phyloP scores from a whole-genome alignment of 2,329 filamentous ascomycete genomes.

The Aphanocladium album region DNA sequence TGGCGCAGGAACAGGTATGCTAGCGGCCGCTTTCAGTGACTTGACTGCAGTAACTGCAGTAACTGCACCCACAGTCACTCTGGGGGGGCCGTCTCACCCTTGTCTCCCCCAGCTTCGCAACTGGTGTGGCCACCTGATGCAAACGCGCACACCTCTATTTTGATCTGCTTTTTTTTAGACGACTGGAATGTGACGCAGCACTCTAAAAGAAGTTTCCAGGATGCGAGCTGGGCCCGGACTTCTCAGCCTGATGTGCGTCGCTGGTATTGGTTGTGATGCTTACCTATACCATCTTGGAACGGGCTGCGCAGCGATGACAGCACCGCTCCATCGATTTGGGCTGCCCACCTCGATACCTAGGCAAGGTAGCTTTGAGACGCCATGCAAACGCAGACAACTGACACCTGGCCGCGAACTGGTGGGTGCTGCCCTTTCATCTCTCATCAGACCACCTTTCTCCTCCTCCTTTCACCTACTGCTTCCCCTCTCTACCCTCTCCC shows the following conservation, averaged over 20 bases:
- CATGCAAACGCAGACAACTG: too few species aligned
- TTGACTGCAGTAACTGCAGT: too few species aligned
- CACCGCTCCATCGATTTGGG: background rate
- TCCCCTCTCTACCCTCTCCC: background rate
- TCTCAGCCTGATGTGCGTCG: background rate
- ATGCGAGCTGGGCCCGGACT: too few species aligned
- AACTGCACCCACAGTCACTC: too few species aligned
- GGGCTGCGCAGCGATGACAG: background rate
- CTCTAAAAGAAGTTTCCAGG: background rate
- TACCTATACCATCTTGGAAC: background rate
- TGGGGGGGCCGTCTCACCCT: too few species aligned
- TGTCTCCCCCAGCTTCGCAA: too few species aligned
- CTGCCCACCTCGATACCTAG: background rate
- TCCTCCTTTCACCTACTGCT: background rate
- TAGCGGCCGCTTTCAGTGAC: constrained; percentile 1
- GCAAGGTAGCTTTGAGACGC: too few species aligned
- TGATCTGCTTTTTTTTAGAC: background rate
- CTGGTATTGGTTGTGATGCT: background rate
- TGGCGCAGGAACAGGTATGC: constrained; percentile 9
- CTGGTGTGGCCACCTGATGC: background rate
- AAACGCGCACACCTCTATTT: background rate
- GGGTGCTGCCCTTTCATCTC: background rate
- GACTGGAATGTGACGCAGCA: background rate
- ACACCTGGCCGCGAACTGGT: background rate
- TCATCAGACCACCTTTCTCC: background rate